Base-by-base conservation (phyloP, 495 filamentous ascomycete genomes). In the Aspergillus olivimuriae region DNA sequence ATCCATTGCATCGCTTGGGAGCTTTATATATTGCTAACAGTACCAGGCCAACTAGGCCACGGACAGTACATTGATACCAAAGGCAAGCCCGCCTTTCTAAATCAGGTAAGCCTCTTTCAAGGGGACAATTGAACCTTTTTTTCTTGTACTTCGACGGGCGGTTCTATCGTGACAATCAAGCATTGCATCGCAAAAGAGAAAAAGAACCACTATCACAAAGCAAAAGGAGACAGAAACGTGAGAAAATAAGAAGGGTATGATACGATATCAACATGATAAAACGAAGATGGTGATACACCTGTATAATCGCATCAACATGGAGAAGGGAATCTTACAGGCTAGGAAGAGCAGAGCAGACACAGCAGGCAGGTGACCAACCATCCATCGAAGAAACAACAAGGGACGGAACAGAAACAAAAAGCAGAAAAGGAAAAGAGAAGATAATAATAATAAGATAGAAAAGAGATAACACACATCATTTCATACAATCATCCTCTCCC, bases 251-350 rank as follows among this genome's bases (percentile, higher is more conserved):
- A 44, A 50, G 45, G 58, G 56, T 57, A 61, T 60, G 47, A 53
- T 53, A 47, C 14, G 32, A 17, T 20, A 18, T 35, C 5, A 11
- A 28, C 20, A 28, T 31, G 14, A 16, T 33, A 43, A 23, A 34
- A 50, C 34, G 47, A 60, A 57, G 44, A 53, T 50, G 46, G 52
- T 59, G 47, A 55, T 63, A 63, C 58, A 60, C 50, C 56, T 61
- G 63, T 65, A 55, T 59, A 65, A 20, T 31, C 18, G 33, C n/a
- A 54, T 60, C 35, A 48, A 39, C 48, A 49, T 43, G 44, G 24
- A 49, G 48, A 47, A 28, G 24, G 24, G 24, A 28, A 28, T 28
- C 24, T 28, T 11, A 44, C 19, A 40, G 35, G 41, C 47, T 14
- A 34, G 18, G 23, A 48, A 17, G 46, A 42, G 43, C 33, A 40